Conservation (phyloP, 306 rosid species). For the Chamaecrista fasciculata region DNA sequence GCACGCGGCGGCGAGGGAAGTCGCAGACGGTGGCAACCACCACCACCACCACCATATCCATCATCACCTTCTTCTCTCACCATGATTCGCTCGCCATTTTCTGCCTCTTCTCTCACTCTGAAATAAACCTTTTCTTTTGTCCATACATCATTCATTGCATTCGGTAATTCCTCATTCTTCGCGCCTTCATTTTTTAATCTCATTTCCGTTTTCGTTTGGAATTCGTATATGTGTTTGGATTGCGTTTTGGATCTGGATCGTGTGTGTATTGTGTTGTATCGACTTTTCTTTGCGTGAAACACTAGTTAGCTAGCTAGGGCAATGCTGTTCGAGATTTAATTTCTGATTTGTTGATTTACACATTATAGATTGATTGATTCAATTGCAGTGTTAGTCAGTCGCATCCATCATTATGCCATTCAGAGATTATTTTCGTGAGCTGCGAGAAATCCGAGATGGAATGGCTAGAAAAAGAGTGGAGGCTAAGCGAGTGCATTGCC, state of each 20-base stretch:
- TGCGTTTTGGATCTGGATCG: conserved; percentile 11
- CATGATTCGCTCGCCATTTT: conserved; percentile 25
- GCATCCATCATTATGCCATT: conserved; percentile 48
- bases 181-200: conserved; percentile 28
- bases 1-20: neutral
- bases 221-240: neutral
- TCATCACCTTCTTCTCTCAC: neutral
- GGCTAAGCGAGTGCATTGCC: conserved; percentile 44
- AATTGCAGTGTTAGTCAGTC: conserved; percentile 18
- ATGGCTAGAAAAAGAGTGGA: conserved; percentile 47
- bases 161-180: conserved; percentile 24
- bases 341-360: too few relatives aligned
- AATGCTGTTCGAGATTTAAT: too few relatives aligned
- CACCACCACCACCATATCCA: too few relatives aligned
- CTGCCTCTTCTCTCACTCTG: neutral
- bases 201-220: neutral
- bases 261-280: conserved; percentile 17
- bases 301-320: neutral
- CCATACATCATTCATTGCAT: too few relatives aligned
- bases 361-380: too few relatives aligned
- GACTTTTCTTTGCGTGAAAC: conserved; percentile 4
- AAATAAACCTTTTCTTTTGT: conserved; percentile 29
- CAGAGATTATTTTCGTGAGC: conserved; percentile 51
- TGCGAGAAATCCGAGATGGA: conserved; percentile 57
- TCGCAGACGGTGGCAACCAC: neutral